phyloP scores from a whole-genome alignment of 1,284 basidiomycete species.

The Tilletia walkeri region DNA sequence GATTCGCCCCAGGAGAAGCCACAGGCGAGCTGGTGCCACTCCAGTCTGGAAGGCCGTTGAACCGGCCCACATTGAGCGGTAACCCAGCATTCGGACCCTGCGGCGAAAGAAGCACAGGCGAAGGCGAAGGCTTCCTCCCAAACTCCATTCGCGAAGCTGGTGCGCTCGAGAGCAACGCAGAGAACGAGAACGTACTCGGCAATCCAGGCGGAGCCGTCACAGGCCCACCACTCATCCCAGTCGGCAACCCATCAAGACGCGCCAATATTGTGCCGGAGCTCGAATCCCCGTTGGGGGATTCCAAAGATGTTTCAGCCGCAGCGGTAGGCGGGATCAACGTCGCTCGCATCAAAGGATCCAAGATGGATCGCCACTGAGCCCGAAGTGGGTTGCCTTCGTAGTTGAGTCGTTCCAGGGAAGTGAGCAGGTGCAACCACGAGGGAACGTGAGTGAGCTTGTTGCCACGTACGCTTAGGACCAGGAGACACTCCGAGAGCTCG shows the following conservation, averaged over 20 bases:
- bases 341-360: slow-evolving; percentile 64
- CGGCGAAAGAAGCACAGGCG: no score
- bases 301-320: slow-evolving; percentile 52
- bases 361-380: slow-evolving; percentile 81
- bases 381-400: slow-evolving; percentile 92
- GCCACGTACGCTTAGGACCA: slow-evolving; percentile 79
- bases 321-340: slow-evolving; percentile 53
- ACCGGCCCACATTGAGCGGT: no score
- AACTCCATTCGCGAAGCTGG: no score
- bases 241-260: background rate
- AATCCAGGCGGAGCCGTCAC: slow-evolving; percentile 4
- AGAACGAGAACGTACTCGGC: no score
- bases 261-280: background rate
- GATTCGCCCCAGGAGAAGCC: background rate
- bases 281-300: background rate
- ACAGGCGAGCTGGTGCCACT: no score
- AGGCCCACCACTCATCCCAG: background rate
- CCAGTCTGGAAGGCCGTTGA: no score
- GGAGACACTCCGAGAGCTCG: slow-evolving; percentile 64
- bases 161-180: no score
- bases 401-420: slow-evolving; percentile 76
- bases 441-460: slow-evolving; percentile 88
- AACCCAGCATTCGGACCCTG: no score
- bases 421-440: slow-evolving; percentile 83
- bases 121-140: no score